Evolutionary conservation across 2,329 filamentous ascomycete genomes (phyloP), one percentile per base, ranked within the genome.

Genomic region (Neoarthrinium moseri): DNA sequence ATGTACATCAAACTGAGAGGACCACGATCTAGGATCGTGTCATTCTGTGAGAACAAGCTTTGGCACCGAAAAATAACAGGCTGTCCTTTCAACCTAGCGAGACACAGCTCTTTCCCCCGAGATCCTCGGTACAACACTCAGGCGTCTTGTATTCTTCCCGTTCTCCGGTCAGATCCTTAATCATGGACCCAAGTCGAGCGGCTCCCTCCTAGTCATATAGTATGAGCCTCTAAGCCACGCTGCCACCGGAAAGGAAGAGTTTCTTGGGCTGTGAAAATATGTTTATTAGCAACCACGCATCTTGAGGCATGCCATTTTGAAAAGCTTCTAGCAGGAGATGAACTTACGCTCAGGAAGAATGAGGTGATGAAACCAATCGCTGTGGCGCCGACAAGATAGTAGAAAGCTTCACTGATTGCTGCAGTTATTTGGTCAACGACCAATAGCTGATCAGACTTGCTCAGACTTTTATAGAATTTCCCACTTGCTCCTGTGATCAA

Each of bases 341-440:
- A 23, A 32, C 43, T 50, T 48, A 50, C 50, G 10, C 47, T 48
- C 10, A 52, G 30, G 18, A 46, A 47, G 2, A 52, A 18, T 4
- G 50, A 50, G 4, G 36, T 47, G 23, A 52, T 43, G n/a, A 50
- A 47, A 5, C 50, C 50, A 2, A 51, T 12, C 7, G 45, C 50
- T 4, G 48, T 44, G 6, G 45, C 38, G 34, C 17, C 45, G 5
- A 45, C 36, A 5, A 48, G 15, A 11, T 44, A 48, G 11, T 43
- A 42, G 17, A 51, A 53, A n/a, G 23, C 40, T 12, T 51, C 37
- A 21, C 48, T 15, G 13, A 51, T 50, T 0, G 44, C 47, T 6
- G 17, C 20, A 2, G 45, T 52, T 7, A 52, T 44, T 22, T 52
- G 47, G 8, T 44, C 30, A 3, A 52, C 42, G 6, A 52, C 50